phyloP scores from a whole-genome alignment of 495 filamentous ascomycete species.

The Barbatosphaeria neglecta region DNA sequence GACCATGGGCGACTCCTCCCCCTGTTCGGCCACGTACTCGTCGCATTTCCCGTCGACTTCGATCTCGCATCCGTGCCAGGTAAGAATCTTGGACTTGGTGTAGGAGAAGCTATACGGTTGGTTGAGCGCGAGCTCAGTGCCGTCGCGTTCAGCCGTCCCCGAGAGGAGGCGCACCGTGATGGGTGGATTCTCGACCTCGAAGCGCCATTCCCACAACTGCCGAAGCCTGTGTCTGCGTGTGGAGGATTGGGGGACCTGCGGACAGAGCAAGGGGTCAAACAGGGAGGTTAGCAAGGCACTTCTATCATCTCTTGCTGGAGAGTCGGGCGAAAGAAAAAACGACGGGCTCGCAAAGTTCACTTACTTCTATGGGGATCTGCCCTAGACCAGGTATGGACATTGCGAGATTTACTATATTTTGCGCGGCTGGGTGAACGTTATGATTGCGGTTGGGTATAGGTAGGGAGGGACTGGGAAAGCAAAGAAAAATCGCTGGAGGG shows the following conservation, averaged over 20 bases:
- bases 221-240: conserved; percentile 24
- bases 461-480: background rate
- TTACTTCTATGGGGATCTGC: conserved; percentile 32
- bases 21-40: conserved; percentile 35
- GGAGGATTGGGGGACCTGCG: conserved; percentile 10
- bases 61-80: conserved; percentile 78
- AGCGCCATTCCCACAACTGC: conserved; percentile 70
- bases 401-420: background rate
- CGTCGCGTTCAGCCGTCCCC: conserved; percentile 89
- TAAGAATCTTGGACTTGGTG: conserved; percentile 77
- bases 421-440: background rate
- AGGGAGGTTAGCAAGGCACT: background rate
- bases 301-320: no score
- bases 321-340: no score
- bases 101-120: conserved; percentile 74
- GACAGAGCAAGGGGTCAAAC: background rate
- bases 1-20: conserved; percentile 76
- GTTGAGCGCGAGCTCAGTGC: conserved; percentile 78
- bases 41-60: conserved; percentile 50
- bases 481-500: background rate
- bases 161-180: conserved; percentile 49
- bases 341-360: background rate
- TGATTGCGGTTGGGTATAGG: background rate
- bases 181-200: conserved; percentile 65
- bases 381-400: conserved; percentile 44